Percentiles rank a stretch among this genome's conserved stretches.
Conservation (phyloP, 2,329 filamentous ascomycete genomes). For the Scytalidium sp. region DNA sequence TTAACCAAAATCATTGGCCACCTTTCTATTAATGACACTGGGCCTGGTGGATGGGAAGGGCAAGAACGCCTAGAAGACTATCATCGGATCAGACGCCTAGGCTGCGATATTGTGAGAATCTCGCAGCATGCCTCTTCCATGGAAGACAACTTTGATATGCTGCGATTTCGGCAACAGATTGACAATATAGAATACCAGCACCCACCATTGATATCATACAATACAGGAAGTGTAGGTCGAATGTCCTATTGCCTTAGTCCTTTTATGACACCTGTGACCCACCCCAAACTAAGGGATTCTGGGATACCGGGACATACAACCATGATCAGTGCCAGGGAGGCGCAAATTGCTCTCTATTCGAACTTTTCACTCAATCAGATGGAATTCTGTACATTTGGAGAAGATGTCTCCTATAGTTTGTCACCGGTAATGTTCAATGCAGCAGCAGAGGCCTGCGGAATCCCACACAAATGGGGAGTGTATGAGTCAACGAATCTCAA, state of each 20-base stretch:
- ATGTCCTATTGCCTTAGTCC: constrained; percentile 66
- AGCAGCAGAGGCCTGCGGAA: constrained; percentile 60
- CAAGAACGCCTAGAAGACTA: constrained; percentile 43
- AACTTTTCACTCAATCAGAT: constrained; percentile 65
- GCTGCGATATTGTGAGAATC: constrained; percentile 49
- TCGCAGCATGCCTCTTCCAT: constrained; percentile 43
- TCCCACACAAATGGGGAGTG: constrained; percentile 62
- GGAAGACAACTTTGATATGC: constrained; percentile 43
- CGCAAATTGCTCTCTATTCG: constrained; percentile 60
- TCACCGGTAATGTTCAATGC: constrained; percentile 75
- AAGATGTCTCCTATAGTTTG: constrained; percentile 64
- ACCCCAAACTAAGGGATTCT: neutral
- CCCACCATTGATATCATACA: constrained; percentile 54
- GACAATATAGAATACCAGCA: too few species aligned
- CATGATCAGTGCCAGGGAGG: constrained; percentile 50
- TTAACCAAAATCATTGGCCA: constrained; percentile 61
- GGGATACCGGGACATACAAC: constrained; percentile 41
- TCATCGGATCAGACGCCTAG: constrained; percentile 42
- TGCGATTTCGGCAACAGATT: too few species aligned
- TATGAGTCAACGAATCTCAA: constrained; percentile 58
- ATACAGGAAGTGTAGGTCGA: constrained; percentile 60
- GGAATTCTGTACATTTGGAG: constrained; percentile 69
- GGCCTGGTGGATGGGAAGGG: constrained; percentile 30
- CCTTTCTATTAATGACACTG: constrained; percentile 38
- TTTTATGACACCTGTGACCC: constrained; percentile 57